Conservation (phyloP, 768 basidiomycete species). For the Leccinellum rugosiceps region DNA sequence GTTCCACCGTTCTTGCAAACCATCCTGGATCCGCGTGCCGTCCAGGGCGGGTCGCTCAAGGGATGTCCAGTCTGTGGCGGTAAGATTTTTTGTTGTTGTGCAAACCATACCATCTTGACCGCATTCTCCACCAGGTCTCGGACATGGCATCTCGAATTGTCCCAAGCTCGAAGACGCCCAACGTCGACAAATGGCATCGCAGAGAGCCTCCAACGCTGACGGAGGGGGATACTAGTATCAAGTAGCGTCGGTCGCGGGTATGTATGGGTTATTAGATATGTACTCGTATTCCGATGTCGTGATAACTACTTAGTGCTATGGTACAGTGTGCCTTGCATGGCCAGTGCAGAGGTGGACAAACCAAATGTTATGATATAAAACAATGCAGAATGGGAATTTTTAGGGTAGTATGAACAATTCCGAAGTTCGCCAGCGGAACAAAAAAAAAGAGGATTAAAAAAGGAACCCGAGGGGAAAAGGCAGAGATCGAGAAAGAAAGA, state of each 20-base stretch:
- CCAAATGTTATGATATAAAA: slow-evolving; percentile 2
- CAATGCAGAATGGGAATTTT: background rate
- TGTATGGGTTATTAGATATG: background rate
- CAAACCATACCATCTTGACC: background rate
- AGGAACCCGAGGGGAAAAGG: background rate
- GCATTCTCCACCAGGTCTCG: slow-evolving; percentile 63
- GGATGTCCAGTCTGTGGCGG: slow-evolving; percentile 98
- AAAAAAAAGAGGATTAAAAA: background rate
- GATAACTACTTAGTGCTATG: slow-evolving; percentile 2
- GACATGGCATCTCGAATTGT: slow-evolving; percentile 91
- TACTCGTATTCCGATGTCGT: background rate
- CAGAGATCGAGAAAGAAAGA: background rate
- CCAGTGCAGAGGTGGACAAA: background rate
- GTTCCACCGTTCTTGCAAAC: slow-evolving; percentile 90
- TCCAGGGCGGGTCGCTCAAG: slow-evolving; percentile 71
- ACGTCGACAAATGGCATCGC: slow-evolving; percentile 85
- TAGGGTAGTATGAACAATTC: slow-evolving; percentile 3
- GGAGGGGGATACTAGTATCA: slow-evolving; percentile 39
- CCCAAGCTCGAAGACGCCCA: slow-evolving; percentile 96
- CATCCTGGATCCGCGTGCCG: slow-evolving; percentile 87
- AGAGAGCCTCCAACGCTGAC: slow-evolving; percentile 65
- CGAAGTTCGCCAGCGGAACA: background rate
- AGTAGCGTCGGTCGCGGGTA: too few relatives aligned
- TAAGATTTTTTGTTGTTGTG: slow-evolving; percentile 26
- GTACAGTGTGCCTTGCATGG: slow-evolving; percentile 6